Base-by-base conservation (phyloP, 257 asterid genomes). In the Apocynum venetum region DNA sequence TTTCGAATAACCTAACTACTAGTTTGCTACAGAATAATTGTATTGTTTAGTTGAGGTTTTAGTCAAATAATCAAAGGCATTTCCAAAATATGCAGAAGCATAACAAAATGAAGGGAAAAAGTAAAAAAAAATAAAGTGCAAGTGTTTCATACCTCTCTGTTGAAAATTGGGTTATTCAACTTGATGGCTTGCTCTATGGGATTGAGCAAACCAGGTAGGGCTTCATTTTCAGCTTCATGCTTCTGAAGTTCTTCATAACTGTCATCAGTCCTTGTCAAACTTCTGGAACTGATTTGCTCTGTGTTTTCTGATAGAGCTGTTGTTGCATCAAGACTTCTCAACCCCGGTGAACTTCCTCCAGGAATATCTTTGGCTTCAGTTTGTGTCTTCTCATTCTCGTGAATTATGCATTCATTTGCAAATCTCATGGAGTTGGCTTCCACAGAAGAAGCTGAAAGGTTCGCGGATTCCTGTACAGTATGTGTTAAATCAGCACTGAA, bases 401-500 rank as follows among this genome's bases (percentile, higher is more conserved):
- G 82, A 64, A 25, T 60, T 43, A 55, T 43, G 35, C n/a, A 65
- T 14, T 69, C 63, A 15, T 76, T 70, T 4, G n/a, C 31, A 14
- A 56, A 47, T 57, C 64, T 78, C 44, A 4, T 46, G 51, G 73
- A 41, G 44, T 63, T 74, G 68, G 61, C 63, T 85, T 75, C 84
- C 72, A 15, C 10, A 8, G 81, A 9, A 49, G 85, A 72, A 41
- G 51, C 47, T 40, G 83, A 80, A 46, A 68, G 65, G 69, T 79
- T 79, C 13, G 75, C 70, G 46, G 83, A 56, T 75, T 76, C 88
- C 86, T 87, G 76, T 55, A 19, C 19, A 43, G 40, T 47, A 19
- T n/a, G n/a, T 20, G 74, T 1, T 15, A 68, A 41, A 44, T 15
- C 35, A 41, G 52, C 41, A 68, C 52, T 44, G 61, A 74, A 15